Conservation (phyloP, 129 eudicot species). For the Tanacetum coccineum region DNA sequence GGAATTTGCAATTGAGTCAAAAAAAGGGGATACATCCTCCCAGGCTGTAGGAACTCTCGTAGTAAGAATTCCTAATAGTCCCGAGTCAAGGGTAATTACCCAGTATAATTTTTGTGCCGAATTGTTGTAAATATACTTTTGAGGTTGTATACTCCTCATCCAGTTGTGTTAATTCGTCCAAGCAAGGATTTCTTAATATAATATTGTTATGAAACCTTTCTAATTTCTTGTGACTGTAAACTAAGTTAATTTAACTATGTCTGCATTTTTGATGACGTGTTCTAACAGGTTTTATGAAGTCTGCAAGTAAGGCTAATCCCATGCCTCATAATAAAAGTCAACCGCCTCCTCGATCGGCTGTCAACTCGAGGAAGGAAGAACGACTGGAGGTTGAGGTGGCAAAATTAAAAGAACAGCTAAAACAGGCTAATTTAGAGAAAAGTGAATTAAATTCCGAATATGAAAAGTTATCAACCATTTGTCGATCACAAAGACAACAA, state of each 20-base stretch:
- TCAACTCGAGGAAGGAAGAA: slow-evolving; percentile 29
- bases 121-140: too few relatives aligned
- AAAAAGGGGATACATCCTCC: too few relatives aligned
- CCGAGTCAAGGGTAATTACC: too few relatives aligned
- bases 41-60: too few relatives aligned
- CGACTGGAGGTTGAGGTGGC: slow-evolving; percentile 54
- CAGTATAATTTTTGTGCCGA: too few relatives aligned
- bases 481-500: slow-evolving; percentile 86
- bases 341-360: background rate
- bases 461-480: slow-evolving; percentile 72
- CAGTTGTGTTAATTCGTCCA: background rate
- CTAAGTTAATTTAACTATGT: background rate
- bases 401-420: slow-evolving; percentile 57
- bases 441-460: slow-evolving; percentile 65
- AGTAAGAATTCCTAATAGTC: too few relatives aligned
- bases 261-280: background rate
- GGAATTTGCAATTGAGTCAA: too few relatives aligned
- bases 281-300: background rate
- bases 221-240: background rate
- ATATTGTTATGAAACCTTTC: too few relatives aligned
- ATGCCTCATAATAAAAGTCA: slow-evolving; percentile 7
- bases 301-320: background rate
- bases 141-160: background rate
- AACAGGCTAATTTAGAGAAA: slow-evolving; percentile 55
- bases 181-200: too few relatives aligned